phyloP scores from a whole-genome alignment of 495 filamentous ascomycete species.

The Lasiosphaeriaceae sp. region DNA sequence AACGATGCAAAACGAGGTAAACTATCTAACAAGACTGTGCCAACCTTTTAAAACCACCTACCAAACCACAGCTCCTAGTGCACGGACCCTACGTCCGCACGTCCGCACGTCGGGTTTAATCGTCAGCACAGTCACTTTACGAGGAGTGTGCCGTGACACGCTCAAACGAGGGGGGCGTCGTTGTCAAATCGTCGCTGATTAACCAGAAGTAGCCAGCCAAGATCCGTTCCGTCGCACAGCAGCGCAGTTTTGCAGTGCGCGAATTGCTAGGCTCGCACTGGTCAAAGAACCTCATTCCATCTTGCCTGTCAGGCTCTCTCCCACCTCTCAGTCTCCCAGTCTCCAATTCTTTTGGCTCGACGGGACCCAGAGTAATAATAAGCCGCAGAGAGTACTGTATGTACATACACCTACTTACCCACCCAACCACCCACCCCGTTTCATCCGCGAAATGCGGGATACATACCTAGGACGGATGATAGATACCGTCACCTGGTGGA shows the following conservation, averaged over 20 bases:
- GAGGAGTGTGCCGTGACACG: not conserved
- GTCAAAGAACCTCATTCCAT: not conserved
- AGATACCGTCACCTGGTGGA: not conserved
- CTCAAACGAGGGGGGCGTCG: not conserved
- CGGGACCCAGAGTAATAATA: not conserved
- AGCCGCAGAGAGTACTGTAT: no score
- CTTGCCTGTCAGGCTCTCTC: not conserved
- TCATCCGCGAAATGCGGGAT: not conserved
- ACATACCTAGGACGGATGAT: not conserved
- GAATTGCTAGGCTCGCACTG: constrained; percentile 1
- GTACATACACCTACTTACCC: no score
- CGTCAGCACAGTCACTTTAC: no score
- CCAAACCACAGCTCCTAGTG: no score
- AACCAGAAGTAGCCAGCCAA: not conserved
- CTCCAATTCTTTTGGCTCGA: not conserved
- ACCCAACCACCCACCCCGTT: not conserved
- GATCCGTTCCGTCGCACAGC: not conserved
- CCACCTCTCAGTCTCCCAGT: not conserved
- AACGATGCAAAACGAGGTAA: no score
- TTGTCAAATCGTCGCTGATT: not conserved
- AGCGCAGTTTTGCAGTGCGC: not conserved
- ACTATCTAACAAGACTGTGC: no score
- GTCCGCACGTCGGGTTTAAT: no score
- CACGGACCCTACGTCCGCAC: no score
- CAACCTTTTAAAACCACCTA: no score